Conservation (phyloP, 2,329 filamentous ascomycete genomes). For the Trichoderma citrinoviride region DNA sequence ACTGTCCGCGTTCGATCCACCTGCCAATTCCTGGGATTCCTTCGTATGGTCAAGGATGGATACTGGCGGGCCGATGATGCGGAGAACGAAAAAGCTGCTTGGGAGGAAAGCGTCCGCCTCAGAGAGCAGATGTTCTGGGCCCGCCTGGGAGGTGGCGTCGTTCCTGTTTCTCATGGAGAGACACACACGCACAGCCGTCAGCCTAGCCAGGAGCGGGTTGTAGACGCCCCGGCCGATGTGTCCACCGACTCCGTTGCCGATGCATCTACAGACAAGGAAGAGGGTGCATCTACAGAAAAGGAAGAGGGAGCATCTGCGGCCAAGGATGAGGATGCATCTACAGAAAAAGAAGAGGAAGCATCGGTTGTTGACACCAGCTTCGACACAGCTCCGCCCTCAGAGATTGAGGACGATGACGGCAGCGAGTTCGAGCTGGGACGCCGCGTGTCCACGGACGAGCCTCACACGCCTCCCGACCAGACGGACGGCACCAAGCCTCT, state of each 20-base stretch:
- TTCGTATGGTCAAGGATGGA: slow-evolving; percentile 88
- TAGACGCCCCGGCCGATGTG: background rate
- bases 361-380: slow-evolving; percentile 2
- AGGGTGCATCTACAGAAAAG: background rate
- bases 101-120: slow-evolving; percentile 89
- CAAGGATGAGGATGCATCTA: background rate
- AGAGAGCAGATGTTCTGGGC: slow-evolving; percentile 98
- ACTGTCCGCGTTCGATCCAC: slow-evolving; percentile 78
- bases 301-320: background rate
- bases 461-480: slow-evolving; percentile 34
- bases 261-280: background rate
- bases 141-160: slow-evolving; percentile 83
- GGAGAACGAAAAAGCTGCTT: slow-evolving; percentile 81
- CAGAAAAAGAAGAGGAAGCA: slow-evolving; percentile 7
- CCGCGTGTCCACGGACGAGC: slow-evolving; percentile 25
- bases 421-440: slow-evolving; percentile 14
- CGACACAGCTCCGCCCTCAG: slow-evolving; percentile 8
- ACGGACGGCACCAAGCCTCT: slow-evolving; percentile 29
- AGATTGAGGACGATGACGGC: slow-evolving; percentile 15
- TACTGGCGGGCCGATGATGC: slow-evolving; percentile 82
- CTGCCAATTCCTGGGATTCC: slow-evolving; percentile 88
- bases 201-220: slow-evolving; percentile 34
- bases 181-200: slow-evolving; percentile 33
- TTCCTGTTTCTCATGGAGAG: slow-evolving; percentile 56
- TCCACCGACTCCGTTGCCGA: background rate